Evolutionary conservation across 805 yeast genomes (phyloP).

Genomic region (Candida sonorensis): DNA sequence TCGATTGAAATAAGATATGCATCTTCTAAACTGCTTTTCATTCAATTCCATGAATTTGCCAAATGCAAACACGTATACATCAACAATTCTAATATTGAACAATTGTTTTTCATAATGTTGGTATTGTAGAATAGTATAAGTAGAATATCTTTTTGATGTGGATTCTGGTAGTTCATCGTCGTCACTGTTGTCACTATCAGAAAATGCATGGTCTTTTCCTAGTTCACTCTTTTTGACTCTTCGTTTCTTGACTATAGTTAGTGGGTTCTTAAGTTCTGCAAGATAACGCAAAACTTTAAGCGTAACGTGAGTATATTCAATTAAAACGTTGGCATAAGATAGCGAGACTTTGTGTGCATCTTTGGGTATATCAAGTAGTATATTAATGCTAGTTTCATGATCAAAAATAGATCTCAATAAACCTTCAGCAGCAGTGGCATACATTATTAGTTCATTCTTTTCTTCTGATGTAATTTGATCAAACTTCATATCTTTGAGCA

Average conservation of each 20-base stretch:
- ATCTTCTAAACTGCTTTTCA: constrained; percentile 52
- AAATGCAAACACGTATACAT: constrained; percentile 59
- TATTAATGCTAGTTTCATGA: constrained; percentile 49
- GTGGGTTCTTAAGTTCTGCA: constrained; percentile 41
- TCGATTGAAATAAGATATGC: constrained; percentile 65
- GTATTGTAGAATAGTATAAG: constrained; percentile 13
- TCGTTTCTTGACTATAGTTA: constrained; percentile 18
- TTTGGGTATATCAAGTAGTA: constrained; percentile 54
- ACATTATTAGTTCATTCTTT: constrained; percentile 34
- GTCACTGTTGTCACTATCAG: constrained; percentile 20
- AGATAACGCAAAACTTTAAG: constrained; percentile 63
- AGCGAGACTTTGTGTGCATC: constrained; percentile 59
- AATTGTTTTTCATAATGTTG: constrained; percentile 35
- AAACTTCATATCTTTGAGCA: constrained; percentile 32
- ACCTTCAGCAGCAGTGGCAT: constrained; percentile 28
- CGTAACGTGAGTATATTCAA: constrained; percentile 59
- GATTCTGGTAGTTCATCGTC: constrained; percentile 20
- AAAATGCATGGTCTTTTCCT: constrained; percentile 18
- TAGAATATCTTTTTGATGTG: constrained; percentile 9
- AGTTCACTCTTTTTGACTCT: constrained; percentile 3
- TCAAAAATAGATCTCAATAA: constrained; percentile 57
- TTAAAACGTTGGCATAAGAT: constrained; percentile 49
- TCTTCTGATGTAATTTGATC: constrained; percentile 35
- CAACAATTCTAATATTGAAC: constrained; percentile 52
- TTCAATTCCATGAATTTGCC: constrained; percentile 55